Base-by-base conservation (phyloP, 257 asterid genomes). In the Solanum ossicruentum region DNA sequence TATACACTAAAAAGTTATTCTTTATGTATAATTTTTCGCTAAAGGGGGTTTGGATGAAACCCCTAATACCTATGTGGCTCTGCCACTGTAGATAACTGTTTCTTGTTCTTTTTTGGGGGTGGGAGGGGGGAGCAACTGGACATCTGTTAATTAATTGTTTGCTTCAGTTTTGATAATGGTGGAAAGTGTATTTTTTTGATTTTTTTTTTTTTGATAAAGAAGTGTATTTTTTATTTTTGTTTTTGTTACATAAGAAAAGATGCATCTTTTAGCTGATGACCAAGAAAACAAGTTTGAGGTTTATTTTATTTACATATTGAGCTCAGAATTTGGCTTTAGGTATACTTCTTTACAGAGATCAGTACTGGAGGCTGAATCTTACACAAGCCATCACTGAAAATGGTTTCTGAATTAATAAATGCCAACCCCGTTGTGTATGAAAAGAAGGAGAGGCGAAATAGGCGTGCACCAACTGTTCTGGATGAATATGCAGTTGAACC, bases 341-440 rank as follows among this genome's bases (percentile, higher is more conserved):
- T 77, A 12, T 77, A 12, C 7, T 13, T 77, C 23, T 26, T 10
- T 77, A 15, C 82, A 77, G 41, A 49, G 3, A 77, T 77, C 82
- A 77, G n/a, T 23, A 47, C 17, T 73, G 58, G 15, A 77, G 82
- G 21, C 63, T 77, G 61, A 51, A 77, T 75, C 60, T 9, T 49
- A 49, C 26, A 16, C 43, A 77, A 15, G 82, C 12, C 39, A 52
- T 45, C 57, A 52, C 5, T 49, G 61, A 89, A 45, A 21, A 94
- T 96, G 99, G 94, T 89, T 56, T 85, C 92, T 8, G 92, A 90
- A 86, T 87, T 94, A 52, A 94, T 94, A 85, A 96, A 96, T 71
- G 98, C 98, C 32, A 94, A 96, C 84, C 99, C 99, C 3, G 65
- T 89, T 56, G 91, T 96, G 45, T 94, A 96, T 71, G 96, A 90